Conservation (phyloP, 1,139 yeast genomes). For the Candida sp. region DNA sequence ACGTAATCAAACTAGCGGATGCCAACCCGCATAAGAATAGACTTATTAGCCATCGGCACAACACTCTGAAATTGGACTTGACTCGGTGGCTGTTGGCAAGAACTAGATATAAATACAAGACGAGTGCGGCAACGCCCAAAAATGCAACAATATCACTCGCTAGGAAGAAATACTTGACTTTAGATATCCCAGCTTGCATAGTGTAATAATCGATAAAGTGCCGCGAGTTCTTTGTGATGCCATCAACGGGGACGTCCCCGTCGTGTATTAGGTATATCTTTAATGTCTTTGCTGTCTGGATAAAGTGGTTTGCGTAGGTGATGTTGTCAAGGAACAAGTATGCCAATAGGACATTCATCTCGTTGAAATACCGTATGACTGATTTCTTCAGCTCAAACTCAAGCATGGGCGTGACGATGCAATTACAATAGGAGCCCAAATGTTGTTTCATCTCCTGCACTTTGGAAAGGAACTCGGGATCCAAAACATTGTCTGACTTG, state of each 20-base stretch:
- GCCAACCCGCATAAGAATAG: conserved; percentile 55
- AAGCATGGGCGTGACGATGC: conserved; percentile 7
- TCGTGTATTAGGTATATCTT: conserved; percentile 35
- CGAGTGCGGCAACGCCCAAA: conserved; percentile 15
- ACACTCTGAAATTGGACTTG: conserved; percentile 61
- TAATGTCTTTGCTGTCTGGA: conserved; percentile 47
- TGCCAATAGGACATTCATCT: conserved; percentile 21
- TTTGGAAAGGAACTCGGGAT: conserved; percentile 4
- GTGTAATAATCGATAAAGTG: conserved; percentile 28
- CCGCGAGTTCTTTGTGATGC: not conserved
- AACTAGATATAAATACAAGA: conserved; percentile 41
- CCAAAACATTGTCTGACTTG: conserved; percentile 7
- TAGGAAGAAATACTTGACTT: conserved; percentile 8
- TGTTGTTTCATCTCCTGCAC: conserved; percentile 5
- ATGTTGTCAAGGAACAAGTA: conserved; percentile 44
- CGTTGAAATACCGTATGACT: conserved; percentile 29
- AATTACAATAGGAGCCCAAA: conserved; percentile 2
- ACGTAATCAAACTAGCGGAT: conserved; percentile 40
- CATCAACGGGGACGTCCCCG: conserved; percentile 2
- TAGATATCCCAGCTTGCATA: conserved; percentile 18
- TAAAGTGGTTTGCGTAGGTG: conserved; percentile 51
- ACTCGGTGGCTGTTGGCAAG: conserved; percentile 58
- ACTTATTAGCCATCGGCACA: conserved; percentile 64
- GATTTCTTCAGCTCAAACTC: conserved; percentile 15
- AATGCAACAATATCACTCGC: conserved; percentile 10